Evolutionary conservation across 257 asterid genomes (phyloP).

Genomic region (Gentiana dahurica): DNA sequence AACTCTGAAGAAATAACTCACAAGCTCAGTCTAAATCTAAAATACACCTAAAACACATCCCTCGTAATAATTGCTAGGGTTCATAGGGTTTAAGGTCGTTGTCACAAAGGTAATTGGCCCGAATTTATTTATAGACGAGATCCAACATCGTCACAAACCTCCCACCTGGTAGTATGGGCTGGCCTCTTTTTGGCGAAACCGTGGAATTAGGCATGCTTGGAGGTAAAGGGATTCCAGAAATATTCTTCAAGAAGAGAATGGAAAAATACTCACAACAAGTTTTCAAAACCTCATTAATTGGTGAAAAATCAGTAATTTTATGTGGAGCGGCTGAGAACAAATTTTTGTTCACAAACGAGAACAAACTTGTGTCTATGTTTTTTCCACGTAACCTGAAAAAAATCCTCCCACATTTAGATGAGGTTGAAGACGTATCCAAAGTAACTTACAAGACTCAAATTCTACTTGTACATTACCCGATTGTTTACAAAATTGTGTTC

Average conservation of each 20-base stretch:
- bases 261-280: not conserved
- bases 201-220: too few species aligned
- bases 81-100: too few species aligned
- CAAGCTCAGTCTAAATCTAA: too few species aligned
- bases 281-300: not conserved
- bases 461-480: not conserved
- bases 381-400: not conserved
- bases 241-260: not conserved
- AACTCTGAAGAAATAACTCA: too few species aligned
- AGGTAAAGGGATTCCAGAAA: not conserved
- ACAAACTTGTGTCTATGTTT: not conserved
- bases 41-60: too few species aligned
- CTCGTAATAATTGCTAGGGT: too few species aligned
- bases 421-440: not conserved
- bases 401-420: not conserved
- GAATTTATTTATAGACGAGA: too few species aligned
- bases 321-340: too few species aligned
- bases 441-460: not conserved
- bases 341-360: conserved; percentile 1
- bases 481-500: not conserved
- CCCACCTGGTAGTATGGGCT: too few species aligned
- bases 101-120: too few species aligned
- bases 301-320: not conserved
- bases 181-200: too few species aligned
- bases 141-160: too few species aligned